These are phyloP conservation scores for Zymoseptoria passerinii DNA, from an alignment of 2,329 filamentous ascomycete species.

Conservation along the genomic window DNA sequence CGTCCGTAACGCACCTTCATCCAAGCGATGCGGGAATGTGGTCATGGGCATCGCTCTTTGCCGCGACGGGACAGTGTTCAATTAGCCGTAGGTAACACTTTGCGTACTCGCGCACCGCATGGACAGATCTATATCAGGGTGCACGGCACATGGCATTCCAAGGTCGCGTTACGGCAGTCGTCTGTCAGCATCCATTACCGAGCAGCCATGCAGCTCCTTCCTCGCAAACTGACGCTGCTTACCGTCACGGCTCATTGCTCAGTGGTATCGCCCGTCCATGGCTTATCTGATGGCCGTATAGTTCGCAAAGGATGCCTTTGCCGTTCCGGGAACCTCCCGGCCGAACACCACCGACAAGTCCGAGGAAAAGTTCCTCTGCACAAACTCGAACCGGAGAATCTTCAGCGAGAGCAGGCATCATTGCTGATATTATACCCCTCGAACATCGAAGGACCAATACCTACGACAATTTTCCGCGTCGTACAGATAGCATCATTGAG, in stretches of 20 bases:
- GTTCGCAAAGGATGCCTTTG: constrained; percentile 3
- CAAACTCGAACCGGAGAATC: no score
- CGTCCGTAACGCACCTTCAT: background rate
- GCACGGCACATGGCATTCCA: no score
- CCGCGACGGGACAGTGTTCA: background rate
- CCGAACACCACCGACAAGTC: constrained; percentile 9
- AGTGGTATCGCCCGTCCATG: background rate
- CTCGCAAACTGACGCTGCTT: background rate
- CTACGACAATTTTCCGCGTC: no score
- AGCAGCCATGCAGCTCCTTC: background rate
- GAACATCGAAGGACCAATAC: no score
- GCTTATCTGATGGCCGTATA: background rate
- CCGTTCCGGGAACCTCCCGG: constrained; percentile 10
- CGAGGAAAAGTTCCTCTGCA: no score
- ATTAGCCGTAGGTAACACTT: background rate
- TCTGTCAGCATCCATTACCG: background rate
- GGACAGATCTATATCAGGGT: background rate
- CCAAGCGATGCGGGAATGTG: no score
- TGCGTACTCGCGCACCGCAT: no score
- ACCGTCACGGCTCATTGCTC: background rate
- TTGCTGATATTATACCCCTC: no score
- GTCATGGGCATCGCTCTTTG: no score
- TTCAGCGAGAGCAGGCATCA: no score
- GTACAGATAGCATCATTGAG: no score
- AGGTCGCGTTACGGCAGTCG: background rate